Base-by-base conservation (phyloP, 306 rosid species). In the Casuarina equisetifolia region DNA sequence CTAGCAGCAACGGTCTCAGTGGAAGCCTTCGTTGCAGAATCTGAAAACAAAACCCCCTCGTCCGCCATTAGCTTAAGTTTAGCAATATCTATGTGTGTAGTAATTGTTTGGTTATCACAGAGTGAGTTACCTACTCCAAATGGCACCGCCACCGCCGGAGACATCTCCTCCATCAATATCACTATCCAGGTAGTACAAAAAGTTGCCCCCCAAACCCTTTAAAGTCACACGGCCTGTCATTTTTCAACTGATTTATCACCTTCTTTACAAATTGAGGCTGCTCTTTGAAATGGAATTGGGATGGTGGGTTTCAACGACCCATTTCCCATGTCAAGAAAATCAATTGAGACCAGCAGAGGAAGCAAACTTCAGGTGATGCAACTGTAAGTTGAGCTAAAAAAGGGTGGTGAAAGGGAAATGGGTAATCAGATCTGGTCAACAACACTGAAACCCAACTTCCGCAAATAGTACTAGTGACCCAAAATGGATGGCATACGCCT, bases 361-460 rank as follows among this genome's bases (percentile, higher is more conserved):
- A 44, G 79, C 74, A 53, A 81, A 83, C 73, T 84, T 79, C 84
- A 84, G 85, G 73, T 61, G 54, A 88, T 71, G 72, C 83, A 86
- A 86, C 69, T 59, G 81, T 77, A 82, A 78, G 75, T 67, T 74
- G 79, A 81, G 88, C 88, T 74, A 79, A 86, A 90, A 90, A 87
- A 58, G 51, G 81, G 84, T 62, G 72, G 73, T 74, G 89, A 82
- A 82, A 84, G 74, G 54, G 84, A 88, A 86, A 80, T 70, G 83
- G 70, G 78, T 76, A 83, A 73, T 83, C 94, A 94, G 98, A 94
- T 94, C 98, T 86, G 89, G 93, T 90, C 94, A 90, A 85, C 91
- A 92, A 82, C 80, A 84, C 77, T 15, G 88, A 82, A 89, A 84
- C 90, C 83, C 57, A 77, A 74, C 90, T 84, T 87, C 89, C 86